phyloP scores from a whole-genome alignment of 2,329 filamentous ascomycete genomes.

The Diaporthe australafricana region DNA sequence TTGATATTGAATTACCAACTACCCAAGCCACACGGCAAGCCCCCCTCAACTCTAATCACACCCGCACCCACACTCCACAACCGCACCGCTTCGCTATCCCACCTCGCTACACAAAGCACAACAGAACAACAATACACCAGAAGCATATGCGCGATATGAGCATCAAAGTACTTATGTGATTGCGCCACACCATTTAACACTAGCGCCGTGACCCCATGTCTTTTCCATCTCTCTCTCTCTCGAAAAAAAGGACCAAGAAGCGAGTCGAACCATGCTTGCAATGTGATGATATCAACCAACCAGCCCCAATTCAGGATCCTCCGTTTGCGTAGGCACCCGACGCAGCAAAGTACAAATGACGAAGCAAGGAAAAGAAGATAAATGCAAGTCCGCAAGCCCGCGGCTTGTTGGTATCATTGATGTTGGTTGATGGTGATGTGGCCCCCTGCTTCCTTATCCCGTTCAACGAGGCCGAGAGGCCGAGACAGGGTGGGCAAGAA shows the following conservation, averaged over 20 bases:
- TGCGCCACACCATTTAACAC: constrained; percentile 26
- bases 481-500: neutral
- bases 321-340: neutral
- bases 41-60: neutral
- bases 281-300: constrained; percentile 23
- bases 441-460: neutral
- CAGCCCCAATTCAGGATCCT: too few species aligned
- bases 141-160: neutral
- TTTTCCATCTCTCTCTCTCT: neutral
- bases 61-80: neutral
- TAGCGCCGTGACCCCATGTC: constrained; percentile 26
- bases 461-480: neutral
- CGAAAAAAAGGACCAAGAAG: neutral
- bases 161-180: neutral
- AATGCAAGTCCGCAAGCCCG: constrained; percentile 23
- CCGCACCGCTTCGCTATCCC: neutral
- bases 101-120: neutral
- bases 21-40: neutral
- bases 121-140: neutral
- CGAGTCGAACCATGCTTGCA: constrained; percentile 6
- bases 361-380: constrained; percentile 5
- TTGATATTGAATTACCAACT: constrained; percentile 2
- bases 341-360: neutral
- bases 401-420: constrained; percentile 25
- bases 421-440: constrained; percentile 11